Base-by-base conservation (phyloP, 2,329 filamentous ascomycete species). In the Rhynchosporium graminicola region DNA sequence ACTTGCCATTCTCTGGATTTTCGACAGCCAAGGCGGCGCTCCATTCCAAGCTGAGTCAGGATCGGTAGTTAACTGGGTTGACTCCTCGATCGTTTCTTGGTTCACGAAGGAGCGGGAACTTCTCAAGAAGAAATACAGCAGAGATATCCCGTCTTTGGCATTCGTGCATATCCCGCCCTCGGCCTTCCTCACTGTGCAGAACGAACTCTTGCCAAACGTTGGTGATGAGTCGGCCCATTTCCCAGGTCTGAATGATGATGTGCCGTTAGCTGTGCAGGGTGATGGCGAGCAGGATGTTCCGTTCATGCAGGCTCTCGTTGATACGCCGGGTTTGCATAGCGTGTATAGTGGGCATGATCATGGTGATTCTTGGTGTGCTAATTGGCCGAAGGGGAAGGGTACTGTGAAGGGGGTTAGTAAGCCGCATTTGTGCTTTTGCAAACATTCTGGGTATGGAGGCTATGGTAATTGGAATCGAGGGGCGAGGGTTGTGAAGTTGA, bases 321-420 rank as follows among this genome's bases (percentile, higher is more conserved):
- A 79, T 0, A 86, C 82, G 0, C 68, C 77, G 0, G 84, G 85
- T 0, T 67, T 89, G 13, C 79, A 85, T 50, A 84, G 77, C 0
- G 69, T 88, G 4, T 87, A 89, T 72, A 81, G 80, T 4, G 88
- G 87, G 0, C 88, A 91, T 65, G 86, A 90, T 66, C 88, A 91
- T 63, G 83, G 83, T 0, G 78, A 84, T 63, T 80, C 82, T 2
- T 87, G 84, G 83, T 87, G 83, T 67, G 80, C 77, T 60, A 78
- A 76, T 62, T 83, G 80, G 80, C 69, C 76, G 0, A 66, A 67
- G 8, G 70, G 64, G 4, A 71, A 74, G 68, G 68, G 68, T 73
- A 81, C 76, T 74, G n/a, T n/a, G n/a, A n/a, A n/a, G n/a, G 78
- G 77, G 0, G 81, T 80, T 0, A 80, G 78, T 61, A 80, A 79